A percentile compares a stretch with the other conserved stretches of the same genome.
Evolutionary conservation across 2,329 filamentous ascomycete species (phyloP).

Genomic region (Aspergillus carbonarius): DNA sequence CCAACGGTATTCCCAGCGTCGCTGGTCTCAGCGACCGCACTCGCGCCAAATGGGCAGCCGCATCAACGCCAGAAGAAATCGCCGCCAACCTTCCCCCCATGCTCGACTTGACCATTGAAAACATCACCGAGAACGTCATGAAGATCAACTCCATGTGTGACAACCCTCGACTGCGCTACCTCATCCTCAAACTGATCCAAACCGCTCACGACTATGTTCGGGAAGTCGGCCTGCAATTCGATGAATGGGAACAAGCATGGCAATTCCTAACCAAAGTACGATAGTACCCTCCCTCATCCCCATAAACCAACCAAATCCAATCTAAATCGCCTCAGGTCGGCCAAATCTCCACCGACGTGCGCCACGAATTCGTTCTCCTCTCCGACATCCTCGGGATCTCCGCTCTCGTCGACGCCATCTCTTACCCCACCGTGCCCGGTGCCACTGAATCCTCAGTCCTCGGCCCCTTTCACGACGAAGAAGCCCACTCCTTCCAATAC

Average conservation of each 20-base stretch:
- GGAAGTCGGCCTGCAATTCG: slow-evolving; percentile 12
- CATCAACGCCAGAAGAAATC: slow-evolving; percentile 3
- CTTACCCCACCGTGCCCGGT: slow-evolving; percentile 19
- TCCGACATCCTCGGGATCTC: slow-evolving; percentile 27
- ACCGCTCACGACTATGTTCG: slow-evolving; percentile 11
- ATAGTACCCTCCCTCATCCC: not conserved
- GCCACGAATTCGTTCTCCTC: slow-evolving; percentile 16
- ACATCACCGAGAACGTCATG: slow-evolving; percentile 14
- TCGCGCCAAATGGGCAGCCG: slow-evolving; percentile 6
- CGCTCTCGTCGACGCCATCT: slow-evolving; percentile 27
- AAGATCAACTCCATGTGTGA: slow-evolving; percentile 15
- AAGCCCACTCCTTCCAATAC: slow-evolving; percentile 3
- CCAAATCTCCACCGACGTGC: slow-evolving; percentile 16
- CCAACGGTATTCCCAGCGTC: not conserved
- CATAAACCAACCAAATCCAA: not conserved
- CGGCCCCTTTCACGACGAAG: slow-evolving; percentile 27
- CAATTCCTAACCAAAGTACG: slow-evolving; percentile 14
- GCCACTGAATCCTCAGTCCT: slow-evolving; percentile 29
- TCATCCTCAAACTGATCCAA: slow-evolving; percentile 10
- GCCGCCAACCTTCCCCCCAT: slow-evolving; percentile 1
- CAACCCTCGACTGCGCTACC: slow-evolving; percentile 11
- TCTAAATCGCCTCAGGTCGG: slow-evolving; percentile 2
- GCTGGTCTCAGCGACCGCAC: not conserved
- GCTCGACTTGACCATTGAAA: slow-evolving; percentile 13
- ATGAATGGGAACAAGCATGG: slow-evolving; percentile 16